Conservation (phyloP, 1,284 basidiomycete genomes). For the Irpex sp. region DNA sequence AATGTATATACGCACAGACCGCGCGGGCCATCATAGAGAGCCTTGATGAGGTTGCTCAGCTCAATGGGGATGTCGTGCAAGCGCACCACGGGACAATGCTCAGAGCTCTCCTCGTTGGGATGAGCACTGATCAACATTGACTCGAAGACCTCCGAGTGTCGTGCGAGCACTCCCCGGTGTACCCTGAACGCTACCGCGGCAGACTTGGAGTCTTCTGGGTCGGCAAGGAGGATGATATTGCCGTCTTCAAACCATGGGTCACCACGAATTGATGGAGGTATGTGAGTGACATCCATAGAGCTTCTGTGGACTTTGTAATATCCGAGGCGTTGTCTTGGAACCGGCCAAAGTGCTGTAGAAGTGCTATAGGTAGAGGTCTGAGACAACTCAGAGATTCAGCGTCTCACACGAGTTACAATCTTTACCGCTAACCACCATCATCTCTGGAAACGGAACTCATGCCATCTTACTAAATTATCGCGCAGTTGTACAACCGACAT, state of each 20-base stretch:
- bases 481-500: background rate
- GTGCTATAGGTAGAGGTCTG: background rate
- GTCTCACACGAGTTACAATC: background rate
- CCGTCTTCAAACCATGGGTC: conserved; percentile 61
- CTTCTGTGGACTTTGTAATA: background rate
- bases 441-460: background rate
- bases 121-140: conserved; percentile 56
- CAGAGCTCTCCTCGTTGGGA: conserved; percentile 33
- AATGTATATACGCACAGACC: conserved; percentile 41
- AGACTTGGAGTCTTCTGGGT: conserved; percentile 27
- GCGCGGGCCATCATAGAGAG: conserved; percentile 43
- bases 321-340: background rate
- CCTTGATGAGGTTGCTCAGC: conserved; percentile 49
- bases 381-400: background rate
- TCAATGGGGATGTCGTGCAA: conserved; percentile 55
- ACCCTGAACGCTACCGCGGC: conserved; percentile 46
- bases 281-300: background rate
- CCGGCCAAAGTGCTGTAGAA: background rate
- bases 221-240: conserved; percentile 48
- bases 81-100: conserved; percentile 46
- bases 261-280: conserved; percentile 18
- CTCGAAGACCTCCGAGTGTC: conserved; percentile 58
- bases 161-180: conserved; percentile 53
- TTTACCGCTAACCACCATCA: background rate
- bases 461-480: background rate